phyloP scores from a whole-genome alignment of 805 yeast species.

The Candida lessepsii region DNA sequence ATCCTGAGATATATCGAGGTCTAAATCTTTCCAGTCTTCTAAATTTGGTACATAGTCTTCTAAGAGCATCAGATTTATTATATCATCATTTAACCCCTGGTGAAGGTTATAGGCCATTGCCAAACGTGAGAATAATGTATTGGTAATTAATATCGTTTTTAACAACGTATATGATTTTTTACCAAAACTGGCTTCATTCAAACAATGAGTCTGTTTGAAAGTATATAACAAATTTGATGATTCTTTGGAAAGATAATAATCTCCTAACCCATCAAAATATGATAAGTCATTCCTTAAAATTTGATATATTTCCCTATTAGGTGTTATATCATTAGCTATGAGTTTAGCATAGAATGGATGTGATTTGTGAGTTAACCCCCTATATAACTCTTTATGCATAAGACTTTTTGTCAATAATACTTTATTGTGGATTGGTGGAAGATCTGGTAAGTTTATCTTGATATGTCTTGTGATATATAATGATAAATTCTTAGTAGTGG shows the following conservation, averaged over 20 bases:
- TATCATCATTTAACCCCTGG: conserved; percentile 31
- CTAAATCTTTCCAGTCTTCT: conserved; percentile 16
- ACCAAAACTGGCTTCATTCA: conserved; percentile 21
- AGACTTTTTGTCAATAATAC: conserved; percentile 32
- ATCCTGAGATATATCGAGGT: conserved; percentile 11
- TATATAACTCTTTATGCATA: conserved; percentile 37
- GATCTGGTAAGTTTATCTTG: conserved; percentile 30
- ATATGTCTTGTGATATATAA: conserved; percentile 24
- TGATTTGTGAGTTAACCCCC: conserved; percentile 26
- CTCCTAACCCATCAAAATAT: conserved; percentile 42
- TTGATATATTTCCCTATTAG: conserved; percentile 20
- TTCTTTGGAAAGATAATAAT: conserved; percentile 37
- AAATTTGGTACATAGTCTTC: conserved; percentile 29
- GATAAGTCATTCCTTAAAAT: conserved; percentile 35
- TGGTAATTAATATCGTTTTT: conserved; percentile 35
- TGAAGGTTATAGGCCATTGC: conserved; percentile 36
- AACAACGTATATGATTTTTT: conserved; percentile 26
- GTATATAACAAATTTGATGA: conserved; percentile 33
- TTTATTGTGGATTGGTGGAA: conserved; percentile 31
- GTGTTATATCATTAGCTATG: conserved; percentile 17
- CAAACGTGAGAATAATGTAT: conserved; percentile 35
- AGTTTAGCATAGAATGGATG: conserved; percentile 28
- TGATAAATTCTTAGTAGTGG: conserved; percentile 17
- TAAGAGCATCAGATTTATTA: conserved; percentile 21
- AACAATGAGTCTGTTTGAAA: conserved; percentile 20